A percentile compares a stretch with the other conserved stretches of the same genome.
Evolutionary conservation across 2,329 filamentous ascomycete species (phyloP).

Genomic region (Purpureocillium takamizusanense): DNA sequence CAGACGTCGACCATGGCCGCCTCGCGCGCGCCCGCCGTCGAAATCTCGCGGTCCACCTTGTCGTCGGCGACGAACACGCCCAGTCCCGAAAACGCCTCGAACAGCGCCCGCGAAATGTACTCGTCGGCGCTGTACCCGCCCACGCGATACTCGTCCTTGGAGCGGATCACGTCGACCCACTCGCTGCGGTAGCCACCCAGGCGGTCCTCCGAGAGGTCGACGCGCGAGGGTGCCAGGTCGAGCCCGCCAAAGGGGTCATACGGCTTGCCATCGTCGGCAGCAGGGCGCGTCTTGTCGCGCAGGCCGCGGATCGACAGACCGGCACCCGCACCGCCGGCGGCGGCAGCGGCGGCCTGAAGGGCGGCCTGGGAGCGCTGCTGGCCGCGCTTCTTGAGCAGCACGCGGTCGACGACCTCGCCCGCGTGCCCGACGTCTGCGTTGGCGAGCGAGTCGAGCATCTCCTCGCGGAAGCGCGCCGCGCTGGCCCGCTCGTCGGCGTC

Average conservation of each 20-base stretch:
- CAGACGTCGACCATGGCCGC: slow-evolving; percentile 10
- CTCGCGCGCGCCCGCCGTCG: slow-evolving; percentile 24
- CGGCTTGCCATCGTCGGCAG: slow-evolving; percentile 51
- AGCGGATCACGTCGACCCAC: slow-evolving; percentile 59
- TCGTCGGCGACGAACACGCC: slow-evolving; percentile 84
- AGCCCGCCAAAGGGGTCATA: slow-evolving; percentile 87
- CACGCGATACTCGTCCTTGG: slow-evolving; percentile 57
- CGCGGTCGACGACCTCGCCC: slow-evolving; percentile 46
- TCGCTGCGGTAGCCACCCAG: slow-evolving; percentile 65
- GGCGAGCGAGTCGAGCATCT: slow-evolving; percentile 62
- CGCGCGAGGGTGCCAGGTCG: slow-evolving; percentile 59
- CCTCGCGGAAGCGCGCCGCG: slow-evolving; percentile 53
- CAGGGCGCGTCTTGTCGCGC: slow-evolving; percentile 46
- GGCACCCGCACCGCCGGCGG: slow-evolving; percentile 5
- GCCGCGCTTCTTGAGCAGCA: slow-evolving; percentile 66
- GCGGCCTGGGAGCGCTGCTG: slow-evolving; percentile 32
- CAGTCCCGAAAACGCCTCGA: slow-evolving; percentile 83
- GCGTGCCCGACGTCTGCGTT: slow-evolving; percentile 52
- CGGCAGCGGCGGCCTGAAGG: slow-evolving; percentile 22
- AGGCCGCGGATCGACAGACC: slow-evolving; percentile 69
- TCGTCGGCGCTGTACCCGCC: slow-evolving; percentile 79
- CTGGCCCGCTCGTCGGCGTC: slow-evolving; percentile 62
- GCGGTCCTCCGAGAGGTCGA: slow-evolving; percentile 38
- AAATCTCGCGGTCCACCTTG: slow-evolving; percentile 31
- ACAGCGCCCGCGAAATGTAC: slow-evolving; percentile 72